phyloP scores from a whole-genome alignment of 129 eudicot species.

The Flaveria brownii region DNA sequence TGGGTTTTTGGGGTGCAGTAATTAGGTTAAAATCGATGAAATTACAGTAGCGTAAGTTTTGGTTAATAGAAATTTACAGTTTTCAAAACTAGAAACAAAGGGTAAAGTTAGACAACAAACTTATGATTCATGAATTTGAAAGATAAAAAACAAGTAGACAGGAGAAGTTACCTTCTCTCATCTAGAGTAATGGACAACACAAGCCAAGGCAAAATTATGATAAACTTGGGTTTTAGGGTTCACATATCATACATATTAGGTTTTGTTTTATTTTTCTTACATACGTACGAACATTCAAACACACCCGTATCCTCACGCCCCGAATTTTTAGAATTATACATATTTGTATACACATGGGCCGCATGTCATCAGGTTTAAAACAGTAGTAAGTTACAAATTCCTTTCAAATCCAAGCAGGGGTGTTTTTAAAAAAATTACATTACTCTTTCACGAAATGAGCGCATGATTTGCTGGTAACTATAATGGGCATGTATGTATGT shows the following conservation, averaged over 20 bases:
- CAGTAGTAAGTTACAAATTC: neutral
- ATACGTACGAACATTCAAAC: neutral
- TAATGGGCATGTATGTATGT: conserved; percentile 6
- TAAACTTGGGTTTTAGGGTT: too few relatives aligned
- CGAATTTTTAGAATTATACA: too few relatives aligned
- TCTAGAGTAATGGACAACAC: too few relatives aligned
- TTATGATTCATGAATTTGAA: neutral
- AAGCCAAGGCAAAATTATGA: too few relatives aligned
- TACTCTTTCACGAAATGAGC: neutral
- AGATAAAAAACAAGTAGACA: too few relatives aligned
- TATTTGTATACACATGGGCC: too few relatives aligned
- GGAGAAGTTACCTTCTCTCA: too few relatives aligned
- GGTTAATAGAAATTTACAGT: neutral
- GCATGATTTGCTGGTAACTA: conserved; percentile 2
- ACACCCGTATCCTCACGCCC: neutral
- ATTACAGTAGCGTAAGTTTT: neutral
- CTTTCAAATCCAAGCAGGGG: neutral
- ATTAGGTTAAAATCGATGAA: neutral
- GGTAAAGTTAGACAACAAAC: neutral
- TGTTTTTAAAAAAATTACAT: neutral
- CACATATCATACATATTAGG: too few relatives aligned
- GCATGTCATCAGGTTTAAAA: neutral
- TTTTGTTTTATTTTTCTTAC: neutral
- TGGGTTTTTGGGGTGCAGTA: too few relatives aligned
- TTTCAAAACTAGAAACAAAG: neutral